Evolutionary conservation across 495 filamentous ascomycete genomes (phyloP).

Genomic region (Aspergillus campestris): DNA sequence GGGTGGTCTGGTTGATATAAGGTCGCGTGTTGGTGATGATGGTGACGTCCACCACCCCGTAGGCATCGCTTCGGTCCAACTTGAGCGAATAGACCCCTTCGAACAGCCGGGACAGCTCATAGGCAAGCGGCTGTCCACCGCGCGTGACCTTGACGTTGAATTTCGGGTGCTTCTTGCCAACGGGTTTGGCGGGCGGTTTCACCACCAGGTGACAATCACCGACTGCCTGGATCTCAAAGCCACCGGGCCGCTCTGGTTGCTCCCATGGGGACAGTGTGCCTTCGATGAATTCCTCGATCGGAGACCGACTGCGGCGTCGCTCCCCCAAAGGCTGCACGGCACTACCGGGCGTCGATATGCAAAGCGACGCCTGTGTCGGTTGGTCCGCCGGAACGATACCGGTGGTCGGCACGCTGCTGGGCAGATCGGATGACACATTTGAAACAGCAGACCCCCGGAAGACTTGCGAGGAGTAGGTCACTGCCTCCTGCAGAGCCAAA

Average conservation of each 20-base stretch:
- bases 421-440: conserved; percentile 10
- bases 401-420: conserved; percentile 7
- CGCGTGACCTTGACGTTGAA: conserved; percentile 47
- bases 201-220: conserved; percentile 55
- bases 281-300: conserved; percentile 13
- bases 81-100: conserved; percentile 52
- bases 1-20: conserved; percentile 42
- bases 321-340: conserved; percentile 11
- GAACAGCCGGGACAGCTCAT: conserved; percentile 45
- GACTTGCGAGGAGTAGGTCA: conserved; percentile 19
- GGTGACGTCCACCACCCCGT: conserved; percentile 49
- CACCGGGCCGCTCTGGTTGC: conserved; percentile 15
- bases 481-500: conserved; percentile 17
- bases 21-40: conserved; percentile 46
- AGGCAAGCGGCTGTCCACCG: conserved; percentile 30
- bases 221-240: conserved; percentile 53
- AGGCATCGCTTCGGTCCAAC: conserved; percentile 49
- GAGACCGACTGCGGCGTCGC: conserved; percentile 5
- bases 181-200: conserved; percentile 44
- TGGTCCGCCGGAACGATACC: conserved; percentile 11
- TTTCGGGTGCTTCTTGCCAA: conserved; percentile 39
- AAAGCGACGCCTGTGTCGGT: conserved; percentile 19
- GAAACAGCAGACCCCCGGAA: conserved; percentile 19
- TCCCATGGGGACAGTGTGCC: conserved; percentile 11
- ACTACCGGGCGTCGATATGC: conserved; percentile 13